These are phyloP conservation scores for Porcisia deanei DNA, from an alignment of 208 protist genomes.

Conservation along the genomic window DNA sequence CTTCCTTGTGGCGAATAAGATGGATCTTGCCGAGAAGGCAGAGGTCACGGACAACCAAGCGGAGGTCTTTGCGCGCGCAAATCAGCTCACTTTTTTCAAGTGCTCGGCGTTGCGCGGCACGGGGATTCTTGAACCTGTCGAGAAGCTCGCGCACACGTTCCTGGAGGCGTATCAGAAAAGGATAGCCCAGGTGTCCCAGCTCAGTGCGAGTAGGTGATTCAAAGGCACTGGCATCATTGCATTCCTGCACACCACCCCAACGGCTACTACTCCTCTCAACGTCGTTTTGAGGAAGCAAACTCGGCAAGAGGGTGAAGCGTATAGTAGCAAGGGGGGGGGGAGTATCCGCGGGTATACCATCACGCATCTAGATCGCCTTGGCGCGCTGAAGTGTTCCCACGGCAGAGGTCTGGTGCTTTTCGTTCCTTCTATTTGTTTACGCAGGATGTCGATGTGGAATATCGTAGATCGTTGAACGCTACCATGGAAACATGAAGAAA, in stretches of 20 bases:
- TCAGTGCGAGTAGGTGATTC: neutral
- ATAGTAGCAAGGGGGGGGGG: neutral
- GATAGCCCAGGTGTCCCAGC: slow-evolving; percentile 24
- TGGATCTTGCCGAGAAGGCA: slow-evolving; percentile 81
- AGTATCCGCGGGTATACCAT: too few relatives aligned
- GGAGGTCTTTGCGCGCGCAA: slow-evolving; percentile 69
- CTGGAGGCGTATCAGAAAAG: slow-evolving; percentile 78
- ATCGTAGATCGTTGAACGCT: slow-evolving; percentile 1
- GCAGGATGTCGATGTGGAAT: neutral
- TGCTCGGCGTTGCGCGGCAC: slow-evolving; percentile 85
- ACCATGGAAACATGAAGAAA: neutral
- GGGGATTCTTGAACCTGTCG: slow-evolving; percentile 80
- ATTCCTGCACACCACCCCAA: neutral
- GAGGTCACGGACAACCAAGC: slow-evolving; percentile 90
- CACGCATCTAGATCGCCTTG: neutral
- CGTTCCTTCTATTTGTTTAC: neutral
- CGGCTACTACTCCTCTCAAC: neutral
- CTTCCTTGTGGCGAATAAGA: slow-evolving; percentile 89
- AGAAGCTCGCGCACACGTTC: slow-evolving; percentile 70
- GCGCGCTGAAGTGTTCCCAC: neutral
- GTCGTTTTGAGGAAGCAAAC: neutral
- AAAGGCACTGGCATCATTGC: neutral
- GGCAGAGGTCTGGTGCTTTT: neutral
- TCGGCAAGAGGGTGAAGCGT: neutral
- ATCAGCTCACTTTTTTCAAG: slow-evolving; percentile 85